Evolutionary conservation across 352 stramenopile genomes (phyloP).

Genomic region (Phytopythium ostracodes): DNA sequence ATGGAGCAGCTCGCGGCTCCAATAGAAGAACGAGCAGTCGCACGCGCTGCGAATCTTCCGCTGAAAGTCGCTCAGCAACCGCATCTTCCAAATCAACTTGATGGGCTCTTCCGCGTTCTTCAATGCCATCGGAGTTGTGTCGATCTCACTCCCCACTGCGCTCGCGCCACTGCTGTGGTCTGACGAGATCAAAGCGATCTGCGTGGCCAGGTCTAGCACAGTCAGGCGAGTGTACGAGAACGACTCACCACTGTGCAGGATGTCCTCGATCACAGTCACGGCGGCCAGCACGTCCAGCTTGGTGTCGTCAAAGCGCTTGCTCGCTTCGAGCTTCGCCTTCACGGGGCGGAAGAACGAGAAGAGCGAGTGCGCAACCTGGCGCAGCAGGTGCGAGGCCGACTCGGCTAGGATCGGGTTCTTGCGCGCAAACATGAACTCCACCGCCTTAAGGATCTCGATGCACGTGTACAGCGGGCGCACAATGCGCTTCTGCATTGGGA

Average conservation of each 20-base stretch:
- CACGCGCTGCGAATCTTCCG: conserved; percentile 79
- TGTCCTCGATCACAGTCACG: conserved; percentile 83
- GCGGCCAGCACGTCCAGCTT: conserved; percentile 82
- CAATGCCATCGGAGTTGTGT: conserved; percentile 32
- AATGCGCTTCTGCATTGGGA: conserved; percentile 82
- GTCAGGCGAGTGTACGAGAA: conserved; percentile 85
- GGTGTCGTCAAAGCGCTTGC: conserved; percentile 85
- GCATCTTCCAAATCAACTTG: conserved; percentile 84
- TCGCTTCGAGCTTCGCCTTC: conserved; percentile 80
- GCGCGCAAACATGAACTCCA: conserved; percentile 91
- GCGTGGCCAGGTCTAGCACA: conserved; percentile 71
- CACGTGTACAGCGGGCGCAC: conserved; percentile 86
- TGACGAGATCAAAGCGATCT: conserved; percentile 75
- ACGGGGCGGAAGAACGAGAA: conserved; percentile 80
- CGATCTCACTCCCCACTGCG: conserved; percentile 31
- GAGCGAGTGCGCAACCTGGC: conserved; percentile 75
- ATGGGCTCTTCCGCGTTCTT: conserved; percentile 70
- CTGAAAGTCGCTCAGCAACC: conserved; percentile 87
- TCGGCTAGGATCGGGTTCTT: conserved; percentile 84
- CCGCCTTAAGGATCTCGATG: conserved; percentile 89
- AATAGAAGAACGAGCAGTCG: conserved; percentile 93
- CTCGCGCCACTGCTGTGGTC: conserved; percentile 30
- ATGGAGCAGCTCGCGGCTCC: conserved; percentile 86
- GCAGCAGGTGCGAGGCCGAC: conserved; percentile 64
- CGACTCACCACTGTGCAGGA: conserved; percentile 73